Base-by-base conservation (phyloP, 2,329 filamentous ascomycete species). In the Arthrobotrys entomopaga region DNA sequence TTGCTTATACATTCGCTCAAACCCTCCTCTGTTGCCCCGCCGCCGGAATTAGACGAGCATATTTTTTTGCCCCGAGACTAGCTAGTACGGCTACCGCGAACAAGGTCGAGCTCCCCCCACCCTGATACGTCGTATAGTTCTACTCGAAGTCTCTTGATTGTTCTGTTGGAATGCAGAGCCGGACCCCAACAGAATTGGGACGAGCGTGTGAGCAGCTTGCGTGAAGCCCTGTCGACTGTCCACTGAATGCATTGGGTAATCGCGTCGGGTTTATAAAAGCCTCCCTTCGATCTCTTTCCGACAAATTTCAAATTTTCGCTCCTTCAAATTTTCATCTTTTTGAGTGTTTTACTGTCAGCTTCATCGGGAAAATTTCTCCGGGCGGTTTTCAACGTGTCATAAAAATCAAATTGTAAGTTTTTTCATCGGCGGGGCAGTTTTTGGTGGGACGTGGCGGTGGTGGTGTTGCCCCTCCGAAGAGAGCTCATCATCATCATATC, bases 181-280 rank as follows among this genome's bases (percentile, higher is more conserved):
- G 65, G 65, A 57, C 65, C 65, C 65, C 65, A 70, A 70, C 65
- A 58, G 65, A 70, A 70, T 70, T 34, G 52, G 24, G 16, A 19
- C 24, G 42, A 34, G 6, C 29, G 29, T 34, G 29, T 34, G 29
- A 34, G 29, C 29, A 8, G 7, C 7, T 34, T 34, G 29, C 15
- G 8, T 46, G 42, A 46, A 46, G 13, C 29, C 6, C 10, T 34
- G 29, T 34, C 29, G 10, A 34, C n/a, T n/a, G n/a, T n/a, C n/a
- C n/a, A n/a, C n/a, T n/a, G n/a, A n/a, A n/a, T n/a, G 54, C n/a
- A n/a, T 34, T 34, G 29, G 29, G 29, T 34, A 34, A 34, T 34
- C 40, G 19, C 34, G 34, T 6, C 11, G 43, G 24, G 42, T 40
- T 34, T 70, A 70, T 61, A 70, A 70, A 60, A 54, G 56, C 40